Base-by-base conservation (phyloP, 2,329 filamentous ascomycete species). In the Sclerotinia subarctica region DNA sequence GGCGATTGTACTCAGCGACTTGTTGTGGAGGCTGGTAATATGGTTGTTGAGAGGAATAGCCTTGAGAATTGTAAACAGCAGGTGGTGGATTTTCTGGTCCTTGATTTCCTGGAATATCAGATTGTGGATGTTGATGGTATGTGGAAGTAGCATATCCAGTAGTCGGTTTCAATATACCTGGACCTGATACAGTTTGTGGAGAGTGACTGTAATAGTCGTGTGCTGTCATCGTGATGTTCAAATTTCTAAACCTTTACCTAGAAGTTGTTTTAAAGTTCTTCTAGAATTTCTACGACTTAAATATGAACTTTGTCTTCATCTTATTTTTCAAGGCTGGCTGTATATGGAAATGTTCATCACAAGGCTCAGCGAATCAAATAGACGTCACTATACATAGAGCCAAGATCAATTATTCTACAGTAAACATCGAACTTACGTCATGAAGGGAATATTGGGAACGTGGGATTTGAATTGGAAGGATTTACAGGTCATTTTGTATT, bases 381-480 rank as follows among this genome's bases (percentile, higher is more conserved):
- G 62, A 56, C 62, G 49, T 64, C 62, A 64, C 62, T 7, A 42
- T 56, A 64, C 62, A 64, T 64, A 35, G 44, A 56, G 57, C 49
- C 49, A 64, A 44, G 62, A 54, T 24, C 24, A 42, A 29, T 56
- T 46, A 32, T 24, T 26, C 62, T 64, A 29, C n/a, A 35, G 24
- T 64, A 19, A 38, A 38, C 44, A 10, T 35, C 35, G 8, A 56
- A 56, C 44, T 42, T 46, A 64, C 24, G 62, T 64, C 49, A 56
- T 19, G 38, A 46, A 17, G 42, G 21, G 24, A 59, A 15, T 46
- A 59, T 10, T 46, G 1, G 17, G 42, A 11, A 46, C 46, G 57
- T 59, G 17, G 26, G 21, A 47, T 21, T 3, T 10, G 29, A 32
- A 53, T 32, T 53, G 26, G 6, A 53, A 53, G 26, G 26, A 32